Conservation (phyloP, 2,329 filamentous ascomycete genomes). For the Bimuria novae-zelandiae region DNA sequence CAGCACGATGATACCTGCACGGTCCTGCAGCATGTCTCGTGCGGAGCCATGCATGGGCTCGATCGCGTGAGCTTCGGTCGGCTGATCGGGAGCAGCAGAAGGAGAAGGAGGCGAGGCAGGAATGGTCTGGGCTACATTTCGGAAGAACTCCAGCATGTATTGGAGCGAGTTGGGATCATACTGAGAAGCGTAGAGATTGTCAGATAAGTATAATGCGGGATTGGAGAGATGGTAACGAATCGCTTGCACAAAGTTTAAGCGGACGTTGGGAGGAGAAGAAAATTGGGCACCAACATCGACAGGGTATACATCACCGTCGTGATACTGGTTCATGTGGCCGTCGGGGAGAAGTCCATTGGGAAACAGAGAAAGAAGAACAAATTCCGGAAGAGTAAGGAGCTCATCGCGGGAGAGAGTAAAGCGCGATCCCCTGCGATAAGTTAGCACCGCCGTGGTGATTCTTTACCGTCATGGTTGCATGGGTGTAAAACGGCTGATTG, state of each 20-base stretch:
- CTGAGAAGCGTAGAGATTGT: constrained; percentile 64
- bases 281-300: constrained; percentile 79
- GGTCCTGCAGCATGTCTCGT: constrained; percentile 78
- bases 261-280: constrained; percentile 32
- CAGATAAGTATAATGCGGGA: constrained; percentile 59
- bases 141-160: constrained; percentile 99
- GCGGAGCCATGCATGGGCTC: constrained; percentile 74
- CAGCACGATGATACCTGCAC: constrained; percentile 95
- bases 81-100: constrained; percentile 48
- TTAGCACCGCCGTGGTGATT: constrained; percentile 16
- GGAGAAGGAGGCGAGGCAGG: constrained; percentile 72
- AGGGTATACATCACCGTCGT: constrained; percentile 91
- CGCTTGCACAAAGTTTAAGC: constrained; percentile 41
- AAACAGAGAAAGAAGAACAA: constrained; percentile 95
- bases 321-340: constrained; percentile 90
- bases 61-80: constrained; percentile 63
- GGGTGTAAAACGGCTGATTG: neutral
- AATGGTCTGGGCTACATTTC: constrained; percentile 94
- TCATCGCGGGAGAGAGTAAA: constrained; percentile 96
- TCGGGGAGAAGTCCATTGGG: constrained; percentile 98
- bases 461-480: neutral
- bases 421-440: constrained; percentile 72
- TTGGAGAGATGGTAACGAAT: constrained; percentile 51
- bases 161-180: constrained; percentile 95
- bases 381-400: constrained; percentile 92